Base-by-base conservation (phyloP, 2,329 filamentous ascomycete genomes). In the Trichoderma sp. region DNA sequence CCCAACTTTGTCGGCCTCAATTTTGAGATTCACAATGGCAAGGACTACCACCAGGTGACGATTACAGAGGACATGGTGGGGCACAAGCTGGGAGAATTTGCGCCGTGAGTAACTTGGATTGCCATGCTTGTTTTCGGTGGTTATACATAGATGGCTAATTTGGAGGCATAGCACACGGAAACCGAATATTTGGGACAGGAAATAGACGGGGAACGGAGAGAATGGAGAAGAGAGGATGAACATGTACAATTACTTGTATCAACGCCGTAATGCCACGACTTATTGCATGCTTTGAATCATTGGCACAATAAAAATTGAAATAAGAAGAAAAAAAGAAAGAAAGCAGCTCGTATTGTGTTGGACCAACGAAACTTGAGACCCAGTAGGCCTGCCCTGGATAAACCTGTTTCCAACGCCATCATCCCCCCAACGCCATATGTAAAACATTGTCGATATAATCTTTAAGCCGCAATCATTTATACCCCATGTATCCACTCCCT, bases 61-160 rank as follows among this genome's bases (percentile, higher is more conserved):
- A 92, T 98, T 74, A 97, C 94, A 18, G 95, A 97, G 81, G 93
- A 97, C 79, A 98, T 98, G 95, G 95, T 98, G 64, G 95, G 95
- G 69, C 92, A 96, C 83, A 98, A 97, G 84, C 86, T 98, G 76
- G 95, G 95, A 77, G 95, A 98, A 83, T 98, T 97, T 81, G 91
- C 94, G 74, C 86, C 89, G 94, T 97, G 88, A 79, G 93, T 89
- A 36, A 36, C 3, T 24, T 32, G 3, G n/a, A 15, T 3, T 15
- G 6, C 51, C 3, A 18, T 34, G 4, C 24, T 36, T 18, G 3
- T 18, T 8, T 21, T 6, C 43, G 26, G 14, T 3, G 9, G 47
- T 14, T 61, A 8, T 1, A 4, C 36, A 8, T 1, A 4, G 14
- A 51, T 24, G n/a, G 43, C 57, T 64, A 11, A 30, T 30, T 26